A percentile compares a stretch with the other conserved stretches of the same genome.
Evolutionary conservation across 495 filamentous ascomycete genomes (phyloP).

Genomic region (Poronia punctata): DNA sequence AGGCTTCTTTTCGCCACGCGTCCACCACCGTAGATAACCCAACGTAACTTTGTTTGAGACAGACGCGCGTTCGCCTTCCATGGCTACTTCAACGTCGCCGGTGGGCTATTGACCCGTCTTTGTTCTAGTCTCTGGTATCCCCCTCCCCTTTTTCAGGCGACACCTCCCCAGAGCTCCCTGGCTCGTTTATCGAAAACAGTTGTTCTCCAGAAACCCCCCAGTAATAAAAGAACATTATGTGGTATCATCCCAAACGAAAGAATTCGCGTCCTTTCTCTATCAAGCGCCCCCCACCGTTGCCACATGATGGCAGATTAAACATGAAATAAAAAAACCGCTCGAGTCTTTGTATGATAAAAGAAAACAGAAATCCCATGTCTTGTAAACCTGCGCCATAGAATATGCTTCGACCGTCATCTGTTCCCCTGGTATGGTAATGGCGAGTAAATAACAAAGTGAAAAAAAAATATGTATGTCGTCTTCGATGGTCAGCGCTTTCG

Average conservation of each 20-base stretch:
- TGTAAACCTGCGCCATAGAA: constrained; percentile 11
- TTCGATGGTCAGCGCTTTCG: constrained; percentile 11
- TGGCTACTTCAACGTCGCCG: not conserved
- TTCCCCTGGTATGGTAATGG: no score
- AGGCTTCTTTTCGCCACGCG: constrained; percentile 1
- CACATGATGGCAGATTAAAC: constrained; percentile 20
- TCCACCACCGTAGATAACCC: constrained; percentile 10
- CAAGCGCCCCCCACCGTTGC: constrained; percentile 15
- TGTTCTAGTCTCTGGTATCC: constrained; percentile 11
- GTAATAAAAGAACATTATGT: constrained; percentile 15
- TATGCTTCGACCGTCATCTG: constrained; percentile 18
- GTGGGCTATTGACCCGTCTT: constrained; percentile 14
- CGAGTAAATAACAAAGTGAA: not conserved
- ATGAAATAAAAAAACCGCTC: constrained; percentile 18
- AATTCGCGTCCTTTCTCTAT: constrained; percentile 16
- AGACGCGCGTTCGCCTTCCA: not conserved
- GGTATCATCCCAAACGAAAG: constrained; percentile 33
- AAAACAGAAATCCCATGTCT: constrained; percentile 2
- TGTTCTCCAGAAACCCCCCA: constrained; percentile 9
- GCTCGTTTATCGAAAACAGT: constrained; percentile 14
- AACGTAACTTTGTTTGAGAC: constrained; percentile 5
- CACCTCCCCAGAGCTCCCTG: constrained; percentile 17
- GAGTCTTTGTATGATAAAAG: constrained; percentile 5
- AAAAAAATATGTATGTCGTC: constrained; percentile 4
- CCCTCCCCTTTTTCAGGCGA: no score